Conservation (phyloP, 2,329 filamentous ascomycete genomes). For the Stachybotrys elegans region DNA sequence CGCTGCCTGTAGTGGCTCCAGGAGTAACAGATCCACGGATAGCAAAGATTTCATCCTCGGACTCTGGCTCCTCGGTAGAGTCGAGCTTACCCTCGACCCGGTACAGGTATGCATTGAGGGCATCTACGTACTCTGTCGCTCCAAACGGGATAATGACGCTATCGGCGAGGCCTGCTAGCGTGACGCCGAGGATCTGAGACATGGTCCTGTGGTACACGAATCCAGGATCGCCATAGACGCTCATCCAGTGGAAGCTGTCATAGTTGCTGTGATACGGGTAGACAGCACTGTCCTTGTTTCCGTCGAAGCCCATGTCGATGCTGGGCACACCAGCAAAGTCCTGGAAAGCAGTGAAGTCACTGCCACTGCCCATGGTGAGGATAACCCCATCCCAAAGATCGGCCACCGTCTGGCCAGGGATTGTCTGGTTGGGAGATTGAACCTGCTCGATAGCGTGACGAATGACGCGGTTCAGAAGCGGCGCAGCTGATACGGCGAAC, state of each 20-base stretch:
- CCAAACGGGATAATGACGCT: constrained; percentile 58
- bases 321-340: constrained; percentile 64
- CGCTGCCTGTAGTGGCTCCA: constrained; percentile 25
- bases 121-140: constrained; percentile 58
- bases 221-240: constrained; percentile 66
- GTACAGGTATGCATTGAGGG: constrained; percentile 47
- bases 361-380: constrained; percentile 64
- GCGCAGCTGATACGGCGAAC: constrained; percentile 65
- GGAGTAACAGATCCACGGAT: constrained; percentile 19
- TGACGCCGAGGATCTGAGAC: constrained; percentile 59
- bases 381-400: constrained; percentile 63
- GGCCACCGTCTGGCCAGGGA: constrained; percentile 63
- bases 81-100: constrained; percentile 45
- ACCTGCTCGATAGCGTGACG: constrained; percentile 61
- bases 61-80: constrained; percentile 14
- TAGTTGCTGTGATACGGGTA: constrained; percentile 92
- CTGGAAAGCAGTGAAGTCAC: constrained; percentile 71
- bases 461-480: constrained; percentile 69
- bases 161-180: constrained; percentile 57
- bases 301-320: constrained; percentile 57
- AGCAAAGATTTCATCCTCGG: constrained; percentile 24
- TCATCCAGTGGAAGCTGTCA: constrained; percentile 88
- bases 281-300: constrained; percentile 41
- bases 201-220: constrained; percentile 63
- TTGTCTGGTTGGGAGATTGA: constrained; percentile 70